Base-by-base conservation (phyloP, 2,329 filamentous ascomycete genomes). In the Trichoderma breve region DNA sequence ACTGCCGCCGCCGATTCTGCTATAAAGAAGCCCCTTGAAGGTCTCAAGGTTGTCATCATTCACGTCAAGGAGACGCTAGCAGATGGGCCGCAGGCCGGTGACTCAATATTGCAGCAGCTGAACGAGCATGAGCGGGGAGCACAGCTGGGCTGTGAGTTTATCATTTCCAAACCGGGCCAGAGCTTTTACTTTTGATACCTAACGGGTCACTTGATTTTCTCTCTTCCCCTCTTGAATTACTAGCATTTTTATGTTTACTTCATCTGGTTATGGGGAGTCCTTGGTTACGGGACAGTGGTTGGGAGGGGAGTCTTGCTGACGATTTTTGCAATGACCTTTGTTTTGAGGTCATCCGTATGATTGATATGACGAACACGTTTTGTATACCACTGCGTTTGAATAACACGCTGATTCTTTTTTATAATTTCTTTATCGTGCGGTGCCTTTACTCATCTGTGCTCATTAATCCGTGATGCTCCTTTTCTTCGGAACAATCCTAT, bases 21-120 rank as follows among this genome's bases (percentile, higher is more conserved):
- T 2, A 53, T 78, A n/a, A 75, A 73, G 6, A 72, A 78, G 78
- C 90, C 90, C 7, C 84, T 99, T 5, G 84, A 86, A 67, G 94
- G 94, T 0, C 79, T 98, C 32, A 92, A 90, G 74, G 85, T 99
- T 1, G 90, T 98, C 64, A 89, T 98, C 70, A 98, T 98, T 47
- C 96, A 99, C 79, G 89, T 98, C 78, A 99, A 99, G 80, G 95
- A 98, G 75, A 91, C 88, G 26, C 83, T 98, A 70, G 84, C 86
- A 9, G 94, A 97, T 78, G 93, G 90, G 0, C 88, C 89, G 83
- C 62, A 89, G 87, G 2, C 87, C 85, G 43, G 82, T 0, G 89
- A 93, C 4, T 86, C 82, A 2, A 97, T 98, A 43, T 77, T 96
- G 26, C 78, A 84, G 73, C 89, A 98, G 79, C 81, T 98, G 64